Conservation (phyloP, 1,284 basidiomycete genomes). For the Xanthoconium separans region DNA sequence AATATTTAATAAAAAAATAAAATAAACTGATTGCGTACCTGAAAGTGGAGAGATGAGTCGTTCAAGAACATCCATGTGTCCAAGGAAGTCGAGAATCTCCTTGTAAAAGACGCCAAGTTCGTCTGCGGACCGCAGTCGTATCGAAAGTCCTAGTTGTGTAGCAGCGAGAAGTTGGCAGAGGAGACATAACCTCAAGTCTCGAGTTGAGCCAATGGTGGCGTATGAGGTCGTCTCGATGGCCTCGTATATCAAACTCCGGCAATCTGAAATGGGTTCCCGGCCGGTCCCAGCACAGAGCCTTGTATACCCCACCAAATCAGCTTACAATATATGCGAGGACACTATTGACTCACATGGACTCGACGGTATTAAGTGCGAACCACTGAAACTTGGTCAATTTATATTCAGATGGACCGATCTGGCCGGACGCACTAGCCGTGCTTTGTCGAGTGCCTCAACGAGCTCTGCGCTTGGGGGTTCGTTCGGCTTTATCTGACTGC, state of each 20-base stretch:
- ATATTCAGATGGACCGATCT: slow-evolving; percentile 7
- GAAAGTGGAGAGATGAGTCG: slow-evolving; percentile 39
- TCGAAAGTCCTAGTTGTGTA: slow-evolving; percentile 31
- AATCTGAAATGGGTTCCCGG: slow-evolving; percentile 35
- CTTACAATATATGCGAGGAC: neutral
- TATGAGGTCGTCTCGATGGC: slow-evolving; percentile 31
- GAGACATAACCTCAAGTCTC: slow-evolving; percentile 39
- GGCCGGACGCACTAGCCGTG: slow-evolving; percentile 36
- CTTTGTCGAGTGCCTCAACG: slow-evolving; percentile 34
- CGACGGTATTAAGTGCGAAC: slow-evolving; percentile 38
- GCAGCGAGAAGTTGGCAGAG: slow-evolving; percentile 34
- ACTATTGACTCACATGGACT: slow-evolving; percentile 38
- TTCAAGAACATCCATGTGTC: slow-evolving; percentile 37
- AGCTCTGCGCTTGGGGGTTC: slow-evolving; percentile 27
- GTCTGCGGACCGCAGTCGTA: slow-evolving; percentile 28
- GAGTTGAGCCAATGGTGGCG: slow-evolving; percentile 21
- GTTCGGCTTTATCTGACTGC: slow-evolving; percentile 27
- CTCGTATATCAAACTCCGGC: slow-evolving; percentile 30
- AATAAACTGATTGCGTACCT: slow-evolving; percentile 29
- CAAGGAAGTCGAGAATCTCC: slow-evolving; percentile 32
- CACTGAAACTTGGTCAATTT: slow-evolving; percentile 33
- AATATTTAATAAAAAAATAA: neutral
- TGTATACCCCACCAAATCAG: slow-evolving; percentile 7
- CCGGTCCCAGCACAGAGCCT: slow-evolving; percentile 44
- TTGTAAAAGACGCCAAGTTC: slow-evolving; percentile 36